phyloP scores from a whole-genome alignment of 2,329 filamentous ascomycete genomes.

The Colletotrichum graminicola region DNA sequence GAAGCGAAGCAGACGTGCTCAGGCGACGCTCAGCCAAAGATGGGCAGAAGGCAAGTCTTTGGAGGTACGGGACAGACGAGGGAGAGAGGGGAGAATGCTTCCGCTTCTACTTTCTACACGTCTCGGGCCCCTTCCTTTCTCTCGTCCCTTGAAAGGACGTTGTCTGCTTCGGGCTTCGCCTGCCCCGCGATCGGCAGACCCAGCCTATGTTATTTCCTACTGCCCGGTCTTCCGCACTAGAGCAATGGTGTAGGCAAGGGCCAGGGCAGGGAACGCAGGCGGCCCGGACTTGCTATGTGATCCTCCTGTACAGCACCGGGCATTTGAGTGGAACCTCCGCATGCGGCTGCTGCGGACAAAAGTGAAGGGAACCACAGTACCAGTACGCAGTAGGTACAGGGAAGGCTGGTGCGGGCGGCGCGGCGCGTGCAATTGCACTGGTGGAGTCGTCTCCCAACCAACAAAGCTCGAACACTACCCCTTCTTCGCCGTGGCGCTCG shows the following conservation, averaged over 20 bases:
- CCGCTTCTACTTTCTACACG: not conserved
- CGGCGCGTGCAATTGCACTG: conserved; percentile 29
- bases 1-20: conserved; percentile 34
- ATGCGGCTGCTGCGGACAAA: conserved; percentile 16
- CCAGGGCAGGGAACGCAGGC: not conserved
- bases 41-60: conserved; percentile 17
- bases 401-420: conserved; percentile 18
- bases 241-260: not conserved
- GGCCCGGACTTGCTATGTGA: not conserved
- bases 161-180: conserved; percentile 35
- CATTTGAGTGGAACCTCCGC: conserved; percentile 13
- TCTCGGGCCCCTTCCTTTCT: conserved; percentile 1
- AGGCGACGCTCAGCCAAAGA: conserved; percentile 24
- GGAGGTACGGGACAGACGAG: conserved; percentile 6
- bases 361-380: not conserved
- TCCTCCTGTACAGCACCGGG: conserved; percentile 3
- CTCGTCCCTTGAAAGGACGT: conserved; percentile 18
- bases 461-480: conserved; percentile 5
- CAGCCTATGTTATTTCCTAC: conserved; percentile 12
- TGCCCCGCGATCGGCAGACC: conserved; percentile 37
- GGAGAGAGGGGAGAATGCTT: not conserved
- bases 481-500: conserved; percentile 26
- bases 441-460: not conserved
- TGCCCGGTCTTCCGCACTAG: conserved; percentile 8
- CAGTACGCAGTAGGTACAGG: not conserved